These are phyloP conservation scores for Carallia pectinifolia DNA, from an alignment of 345 rosid species.

Conservation along the genomic window DNA sequence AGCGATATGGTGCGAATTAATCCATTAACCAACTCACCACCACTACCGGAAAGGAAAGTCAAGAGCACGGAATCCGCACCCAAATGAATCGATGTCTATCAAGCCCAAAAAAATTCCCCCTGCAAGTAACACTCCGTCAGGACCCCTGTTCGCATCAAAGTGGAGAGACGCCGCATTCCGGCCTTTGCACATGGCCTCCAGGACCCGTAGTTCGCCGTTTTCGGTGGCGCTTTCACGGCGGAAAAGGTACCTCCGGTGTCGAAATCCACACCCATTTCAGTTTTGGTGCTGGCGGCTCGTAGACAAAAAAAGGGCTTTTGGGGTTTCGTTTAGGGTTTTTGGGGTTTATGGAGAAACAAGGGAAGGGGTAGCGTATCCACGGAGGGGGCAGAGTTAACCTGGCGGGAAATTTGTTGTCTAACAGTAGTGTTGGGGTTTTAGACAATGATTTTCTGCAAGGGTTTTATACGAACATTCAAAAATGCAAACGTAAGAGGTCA, in stretches of 20 bases:
- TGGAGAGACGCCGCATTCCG: slow-evolving; percentile 72
- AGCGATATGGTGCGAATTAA: too few relatives aligned
- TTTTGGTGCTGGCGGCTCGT: slow-evolving; percentile 20
- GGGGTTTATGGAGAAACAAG: slow-evolving; percentile 22
- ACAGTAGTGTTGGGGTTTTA: not conserved
- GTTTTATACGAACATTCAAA: too few relatives aligned
- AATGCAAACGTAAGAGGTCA: too few relatives aligned
- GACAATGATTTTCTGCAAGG: not conserved
- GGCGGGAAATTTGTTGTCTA: slow-evolving; percentile 51
- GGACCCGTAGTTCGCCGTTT: slow-evolving; percentile 47
- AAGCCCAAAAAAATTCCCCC: slow-evolving; percentile 65
- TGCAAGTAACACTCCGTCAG: slow-evolving; percentile 65
- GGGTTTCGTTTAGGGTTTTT: slow-evolving; percentile 11
- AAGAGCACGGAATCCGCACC: slow-evolving; percentile 66
- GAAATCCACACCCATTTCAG: slow-evolving; percentile 56
- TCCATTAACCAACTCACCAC: too few relatives aligned
- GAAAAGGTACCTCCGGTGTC: slow-evolving; percentile 66
- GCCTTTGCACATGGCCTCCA: slow-evolving; percentile 89
- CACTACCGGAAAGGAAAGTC: slow-evolving; percentile 12
- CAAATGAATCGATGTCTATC: slow-evolving; percentile 86
- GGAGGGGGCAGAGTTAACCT: slow-evolving; percentile 40
- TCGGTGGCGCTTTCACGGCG: slow-evolving; percentile 83
- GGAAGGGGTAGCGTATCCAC: slow-evolving; percentile 47
- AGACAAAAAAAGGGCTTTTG: slow-evolving; percentile 4
- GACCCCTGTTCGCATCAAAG: slow-evolving; percentile 19